Conservation (phyloP, 148 eudicot species). For the Chenopodium berlandieri region DNA sequence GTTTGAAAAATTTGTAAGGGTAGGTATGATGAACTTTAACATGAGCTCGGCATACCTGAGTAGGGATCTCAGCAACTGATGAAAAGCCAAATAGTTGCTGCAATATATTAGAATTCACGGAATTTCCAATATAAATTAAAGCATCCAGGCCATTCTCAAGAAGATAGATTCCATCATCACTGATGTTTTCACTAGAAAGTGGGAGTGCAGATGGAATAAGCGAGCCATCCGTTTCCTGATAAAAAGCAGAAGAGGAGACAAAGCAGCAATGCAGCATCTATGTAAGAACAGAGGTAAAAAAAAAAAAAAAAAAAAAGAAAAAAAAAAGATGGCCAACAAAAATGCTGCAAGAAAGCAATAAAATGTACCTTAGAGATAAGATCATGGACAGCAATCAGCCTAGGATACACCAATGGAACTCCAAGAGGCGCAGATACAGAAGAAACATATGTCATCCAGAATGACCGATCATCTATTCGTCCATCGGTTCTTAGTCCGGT, state of each 20-base stretch:
- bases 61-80: constrained; percentile 61
- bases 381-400: constrained; percentile 79
- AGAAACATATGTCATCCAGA: constrained; percentile 80
- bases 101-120: constrained; percentile 48
- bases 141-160: constrained; percentile 92
- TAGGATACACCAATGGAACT: constrained; percentile 83
- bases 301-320: background rate
- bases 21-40: constrained; percentile 3
- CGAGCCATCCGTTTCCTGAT: constrained; percentile 61
- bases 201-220: constrained; percentile 62
- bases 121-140: constrained; percentile 65
- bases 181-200: constrained; percentile 76
- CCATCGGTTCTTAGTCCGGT: constrained; percentile 74
- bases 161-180: constrained; percentile 77
- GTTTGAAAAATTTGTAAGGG: background rate
- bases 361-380: constrained; percentile 57
- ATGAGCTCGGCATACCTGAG: constrained; percentile 49
- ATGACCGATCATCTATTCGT: constrained; percentile 83
- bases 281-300: background rate
- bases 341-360: background rate
- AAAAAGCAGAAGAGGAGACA: constrained; percentile 1
- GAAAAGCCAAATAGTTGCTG: constrained; percentile 69
- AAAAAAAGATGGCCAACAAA: background rate
- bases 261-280: background rate
- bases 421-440: constrained; percentile 70